Evolutionary conservation across 176 grass and related monocot species (phyloP).

Genomic region (Dendrocalamus sinicus): DNA sequence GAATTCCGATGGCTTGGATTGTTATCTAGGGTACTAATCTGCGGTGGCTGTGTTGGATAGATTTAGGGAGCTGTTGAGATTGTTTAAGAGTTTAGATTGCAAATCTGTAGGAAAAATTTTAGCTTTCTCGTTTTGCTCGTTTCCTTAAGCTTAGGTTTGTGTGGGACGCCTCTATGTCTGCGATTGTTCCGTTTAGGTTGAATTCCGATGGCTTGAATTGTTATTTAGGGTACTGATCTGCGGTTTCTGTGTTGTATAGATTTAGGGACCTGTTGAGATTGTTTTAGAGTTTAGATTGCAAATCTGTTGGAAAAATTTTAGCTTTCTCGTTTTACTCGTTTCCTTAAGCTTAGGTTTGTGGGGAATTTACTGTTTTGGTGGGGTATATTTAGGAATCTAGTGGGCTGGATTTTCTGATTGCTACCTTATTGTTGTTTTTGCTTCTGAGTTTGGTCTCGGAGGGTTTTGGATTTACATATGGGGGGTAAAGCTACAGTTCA

Average conservation of each 20-base stretch:
- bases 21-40: neutral
- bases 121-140: neutral
- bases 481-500: neutral
- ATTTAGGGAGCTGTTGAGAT: neutral
- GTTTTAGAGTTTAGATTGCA: neutral
- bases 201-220: neutral
- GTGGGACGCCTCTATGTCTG: neutral
- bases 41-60: neutral
- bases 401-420: neutral
- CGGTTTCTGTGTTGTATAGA: neutral
- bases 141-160: neutral
- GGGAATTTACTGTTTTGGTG: neutral
- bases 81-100: neutral
- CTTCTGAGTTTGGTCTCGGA: neutral
- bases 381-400: neutral
- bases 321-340: neutral
- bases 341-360: neutral
- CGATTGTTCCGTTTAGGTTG: neutral
- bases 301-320: neutral
- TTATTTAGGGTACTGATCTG: neutral
- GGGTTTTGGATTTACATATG: neutral
- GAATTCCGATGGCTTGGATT: neutral
- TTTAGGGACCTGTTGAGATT: neutral
- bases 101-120: neutral
- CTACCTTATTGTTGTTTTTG: neutral